phyloP scores from a whole-genome alignment of 163 green algal species.

The Chlorella variabilis region DNA sequence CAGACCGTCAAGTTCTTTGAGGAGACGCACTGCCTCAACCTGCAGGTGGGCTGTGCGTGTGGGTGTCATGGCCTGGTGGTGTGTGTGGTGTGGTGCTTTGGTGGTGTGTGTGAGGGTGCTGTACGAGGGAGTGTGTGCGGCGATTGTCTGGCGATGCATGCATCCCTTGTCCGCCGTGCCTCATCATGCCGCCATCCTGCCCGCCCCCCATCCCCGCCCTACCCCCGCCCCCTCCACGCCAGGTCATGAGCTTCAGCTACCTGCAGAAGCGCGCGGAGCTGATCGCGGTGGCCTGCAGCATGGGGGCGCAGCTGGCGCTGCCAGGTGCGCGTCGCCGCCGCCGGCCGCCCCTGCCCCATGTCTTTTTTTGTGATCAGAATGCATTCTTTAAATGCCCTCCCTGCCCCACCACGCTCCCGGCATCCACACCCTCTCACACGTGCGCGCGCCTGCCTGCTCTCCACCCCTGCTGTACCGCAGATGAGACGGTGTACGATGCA shows the following conservation, averaged over 20 bases:
- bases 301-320: slow-evolving; percentile 58
- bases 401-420: background rate
- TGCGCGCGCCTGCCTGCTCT: too few species aligned
- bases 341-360: too few species aligned
- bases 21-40: slow-evolving; percentile 57
- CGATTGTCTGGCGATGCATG: too few species aligned
- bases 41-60: slow-evolving; percentile 39
- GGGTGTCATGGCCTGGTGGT: too few species aligned
- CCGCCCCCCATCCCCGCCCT: too few species aligned
- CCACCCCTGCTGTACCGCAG: too few species aligned
- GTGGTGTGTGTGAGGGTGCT: too few species aligned
- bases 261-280: slow-evolving; percentile 35
- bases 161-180: too few species aligned
- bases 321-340: background rate
- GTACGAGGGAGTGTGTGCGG: too few species aligned
- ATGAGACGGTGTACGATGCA: slow-evolving; percentile 75
- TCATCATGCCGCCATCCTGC: too few species aligned
- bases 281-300: slow-evolving; percentile 15
- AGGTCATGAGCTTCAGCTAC: slow-evolving; percentile 44
- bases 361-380: background rate
- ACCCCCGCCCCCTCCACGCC: background rate
- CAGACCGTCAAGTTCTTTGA: slow-evolving; percentile 52
- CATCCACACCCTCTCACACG: too few species aligned
- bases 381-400: background rate
- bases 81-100: too few species aligned